phyloP scores from a whole-genome alignment of 2,329 filamentous ascomycete genomes.

The Aureobasidium sp. region DNA sequence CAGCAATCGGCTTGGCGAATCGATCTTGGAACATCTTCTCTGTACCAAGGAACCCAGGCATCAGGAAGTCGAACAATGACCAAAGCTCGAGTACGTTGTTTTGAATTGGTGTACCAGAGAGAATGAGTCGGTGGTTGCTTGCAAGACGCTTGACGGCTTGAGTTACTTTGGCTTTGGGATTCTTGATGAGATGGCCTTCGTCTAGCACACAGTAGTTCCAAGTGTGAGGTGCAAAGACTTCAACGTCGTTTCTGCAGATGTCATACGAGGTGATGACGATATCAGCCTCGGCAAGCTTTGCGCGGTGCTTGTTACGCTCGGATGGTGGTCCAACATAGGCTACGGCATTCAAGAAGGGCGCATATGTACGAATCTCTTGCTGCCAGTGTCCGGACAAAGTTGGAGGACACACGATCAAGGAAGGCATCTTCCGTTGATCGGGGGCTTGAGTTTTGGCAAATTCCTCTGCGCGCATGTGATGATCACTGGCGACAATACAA shows the following conservation, averaged over 20 bases:
- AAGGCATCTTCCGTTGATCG: conserved; percentile 75
- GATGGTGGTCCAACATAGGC: conserved; percentile 85
- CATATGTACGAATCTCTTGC: conserved; percentile 92
- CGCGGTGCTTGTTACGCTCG: conserved; percentile 66
- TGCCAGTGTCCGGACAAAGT: conserved; percentile 98
- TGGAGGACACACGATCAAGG: conserved; percentile 90
- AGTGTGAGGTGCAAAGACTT: conserved; percentile 70
- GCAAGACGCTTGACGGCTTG: conserved; percentile 81
- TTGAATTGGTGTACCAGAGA: conserved; percentile 95
- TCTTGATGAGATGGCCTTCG: conserved; percentile 97
- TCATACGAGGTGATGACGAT: conserved; percentile 97
- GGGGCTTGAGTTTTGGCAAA: conserved; percentile 72
- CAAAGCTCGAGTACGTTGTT: conserved; percentile 96
- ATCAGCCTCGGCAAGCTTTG: conserved; percentile 68
- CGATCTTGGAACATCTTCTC: conserved; percentile 96
- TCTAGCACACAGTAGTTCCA: conserved; percentile 99
- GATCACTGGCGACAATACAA: conserved; percentile 96
- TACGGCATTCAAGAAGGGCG: conserved; percentile 82
- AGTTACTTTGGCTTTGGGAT: conserved; percentile 93
- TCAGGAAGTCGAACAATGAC: conserved; percentile 97
- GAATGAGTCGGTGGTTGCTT: conserved; percentile 90
- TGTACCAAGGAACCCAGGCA: conserved; percentile 93
- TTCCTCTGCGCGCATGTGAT: conserved; percentile 87
- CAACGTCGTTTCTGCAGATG: conserved; percentile 92
- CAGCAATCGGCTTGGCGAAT: conserved; percentile 90